These are phyloP conservation scores for Lunularia cruciata DNA, from an alignment of 225 moss, liverwort and hornwort genomes.

Conservation along the genomic window DNA sequence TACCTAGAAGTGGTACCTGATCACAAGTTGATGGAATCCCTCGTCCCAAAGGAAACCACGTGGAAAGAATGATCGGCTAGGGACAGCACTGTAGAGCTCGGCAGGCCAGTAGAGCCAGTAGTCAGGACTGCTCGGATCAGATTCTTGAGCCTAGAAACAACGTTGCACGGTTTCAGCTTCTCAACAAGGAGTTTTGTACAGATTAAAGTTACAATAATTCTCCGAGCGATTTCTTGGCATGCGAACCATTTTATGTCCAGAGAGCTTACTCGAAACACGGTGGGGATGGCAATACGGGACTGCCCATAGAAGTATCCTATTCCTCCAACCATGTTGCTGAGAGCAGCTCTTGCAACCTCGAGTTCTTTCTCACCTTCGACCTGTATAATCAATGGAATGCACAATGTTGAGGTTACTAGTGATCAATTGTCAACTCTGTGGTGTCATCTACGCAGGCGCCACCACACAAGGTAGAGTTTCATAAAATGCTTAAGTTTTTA, in stretches of 20 bases:
- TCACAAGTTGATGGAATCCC: constrained; percentile 94
- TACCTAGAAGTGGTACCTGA: constrained; percentile 49
- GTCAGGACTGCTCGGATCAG: constrained; percentile 46
- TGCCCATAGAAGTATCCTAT: constrained; percentile 95
- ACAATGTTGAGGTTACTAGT: neutral
- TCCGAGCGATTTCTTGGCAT: neutral
- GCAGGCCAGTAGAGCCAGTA: constrained; percentile 96
- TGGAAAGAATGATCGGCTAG: constrained; percentile 96
- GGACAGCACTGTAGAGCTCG: constrained; percentile 85
- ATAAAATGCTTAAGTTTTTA: too few species aligned
- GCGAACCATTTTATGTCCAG: neutral
- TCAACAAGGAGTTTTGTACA: too few species aligned
- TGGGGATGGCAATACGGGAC: constrained; percentile 82
- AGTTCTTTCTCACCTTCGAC: constrained; percentile 64
- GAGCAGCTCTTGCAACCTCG: constrained; percentile 88
- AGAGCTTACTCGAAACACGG: constrained; percentile 48
- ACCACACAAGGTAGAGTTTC: too few species aligned
- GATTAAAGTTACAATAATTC: too few species aligned
- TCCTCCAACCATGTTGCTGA: constrained; percentile 93
- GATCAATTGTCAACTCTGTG: too few species aligned
- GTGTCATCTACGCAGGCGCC: too few species aligned
- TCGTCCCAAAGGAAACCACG: constrained; percentile 99
- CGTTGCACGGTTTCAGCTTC: too few species aligned
- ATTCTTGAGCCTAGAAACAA: constrained; percentile 31
- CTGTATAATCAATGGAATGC: constrained; percentile 28